Evolutionary conservation across 352 stramenopile genomes (phyloP).

Genomic region (Phytophthora citrophthora): DNA sequence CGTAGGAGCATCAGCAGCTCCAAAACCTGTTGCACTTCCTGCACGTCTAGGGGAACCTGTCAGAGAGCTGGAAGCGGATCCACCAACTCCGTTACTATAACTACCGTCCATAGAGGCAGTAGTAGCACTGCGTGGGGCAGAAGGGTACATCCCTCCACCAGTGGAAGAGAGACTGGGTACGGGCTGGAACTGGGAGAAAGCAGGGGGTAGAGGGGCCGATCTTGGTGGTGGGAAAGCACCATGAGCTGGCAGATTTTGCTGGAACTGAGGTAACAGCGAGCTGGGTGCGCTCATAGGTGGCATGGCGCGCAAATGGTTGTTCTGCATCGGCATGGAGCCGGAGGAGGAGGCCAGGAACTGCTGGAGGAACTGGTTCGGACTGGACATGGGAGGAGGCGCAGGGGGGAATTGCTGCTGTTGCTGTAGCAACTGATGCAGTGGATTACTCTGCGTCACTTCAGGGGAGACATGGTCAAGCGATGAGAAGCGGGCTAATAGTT

Average conservation of each 20-base stretch:
- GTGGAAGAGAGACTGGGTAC: slow-evolving; percentile 42
- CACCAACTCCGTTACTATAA: slow-evolving; percentile 43
- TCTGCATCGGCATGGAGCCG: slow-evolving; percentile 33
- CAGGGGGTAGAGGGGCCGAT: slow-evolving; percentile 25
- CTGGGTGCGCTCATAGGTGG: slow-evolving; percentile 41
- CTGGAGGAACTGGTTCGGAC: slow-evolving; percentile 60
- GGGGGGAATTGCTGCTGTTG: slow-evolving; percentile 48
- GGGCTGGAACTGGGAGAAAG: slow-evolving; percentile 48
- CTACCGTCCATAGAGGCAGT: slow-evolving; percentile 42
- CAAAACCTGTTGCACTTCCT: slow-evolving; percentile 27
- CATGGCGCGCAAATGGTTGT: slow-evolving; percentile 39
- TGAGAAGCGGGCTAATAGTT: slow-evolving; percentile 49
- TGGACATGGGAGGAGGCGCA: slow-evolving; percentile 28
- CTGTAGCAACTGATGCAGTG: slow-evolving; percentile 71
- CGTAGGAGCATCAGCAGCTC: slow-evolving; percentile 15
- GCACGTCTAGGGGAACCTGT: slow-evolving; percentile 49
- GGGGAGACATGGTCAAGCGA: slow-evolving; percentile 61
- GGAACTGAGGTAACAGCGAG: slow-evolving; percentile 35
- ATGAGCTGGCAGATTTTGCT: slow-evolving; percentile 32
- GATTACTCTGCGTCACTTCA: slow-evolving; percentile 73
- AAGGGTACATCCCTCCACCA: slow-evolving; percentile 39
- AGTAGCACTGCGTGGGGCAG: slow-evolving; percentile 45
- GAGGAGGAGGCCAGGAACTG: slow-evolving; percentile 54
- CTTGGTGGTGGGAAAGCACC: slow-evolving; percentile 36
- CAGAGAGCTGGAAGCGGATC: slow-evolving; percentile 49